Percentiles rank a stretch among this genome's conserved stretches.
These are phyloP conservation scores for Blepharisma undulans DNA, from an alignment of 169 alveolate genomes.

Conservation along the genomic window DNA sequence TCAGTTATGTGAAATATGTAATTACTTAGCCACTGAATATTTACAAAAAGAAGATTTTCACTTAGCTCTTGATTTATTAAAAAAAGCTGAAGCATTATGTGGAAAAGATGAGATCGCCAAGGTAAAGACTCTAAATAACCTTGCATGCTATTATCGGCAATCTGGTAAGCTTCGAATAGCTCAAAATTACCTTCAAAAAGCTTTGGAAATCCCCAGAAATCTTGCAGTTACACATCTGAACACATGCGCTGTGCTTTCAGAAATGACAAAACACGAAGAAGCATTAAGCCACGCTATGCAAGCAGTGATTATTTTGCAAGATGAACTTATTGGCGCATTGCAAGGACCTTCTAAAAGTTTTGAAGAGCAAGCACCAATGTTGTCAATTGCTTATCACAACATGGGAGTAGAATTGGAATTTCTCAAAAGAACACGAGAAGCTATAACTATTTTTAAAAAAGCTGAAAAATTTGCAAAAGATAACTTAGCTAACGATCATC, in stretches of 20 bases:
- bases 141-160: slow-evolving; percentile 73
- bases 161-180: slow-evolving; percentile 68
- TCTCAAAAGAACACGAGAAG: slow-evolving; percentile 44
- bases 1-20: slow-evolving; percentile 67
- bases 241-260: slow-evolving; percentile 76
- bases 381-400: slow-evolving; percentile 55
- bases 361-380: not conserved
- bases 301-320: slow-evolving; percentile 72
- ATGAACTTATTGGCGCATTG: not conserved
- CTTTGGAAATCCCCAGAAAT: slow-evolving; percentile 57
- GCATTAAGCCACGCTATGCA: slow-evolving; percentile 74
- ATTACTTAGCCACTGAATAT: slow-evolving; percentile 59
- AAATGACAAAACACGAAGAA: slow-evolving; percentile 70
- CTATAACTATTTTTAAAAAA: not conserved
- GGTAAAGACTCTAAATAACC: slow-evolving; percentile 73
- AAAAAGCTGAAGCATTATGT: slow-evolving; percentile 61
- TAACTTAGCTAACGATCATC: not conserved
- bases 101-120: slow-evolving; percentile 49
- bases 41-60: slow-evolving; percentile 60
- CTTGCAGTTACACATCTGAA: slow-evolving; percentile 73
- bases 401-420: slow-evolving; percentile 56
- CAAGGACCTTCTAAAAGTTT: not conserved
- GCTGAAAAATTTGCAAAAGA: slow-evolving; percentile 1
- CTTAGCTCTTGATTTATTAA: slow-evolving; percentile 61
- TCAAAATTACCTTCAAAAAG: slow-evolving; percentile 62